These are phyloP conservation scores for Calocybe gangraenosa DNA, from an alignment of 768 basidiomycete genomes.

Conservation along the genomic window DNA sequence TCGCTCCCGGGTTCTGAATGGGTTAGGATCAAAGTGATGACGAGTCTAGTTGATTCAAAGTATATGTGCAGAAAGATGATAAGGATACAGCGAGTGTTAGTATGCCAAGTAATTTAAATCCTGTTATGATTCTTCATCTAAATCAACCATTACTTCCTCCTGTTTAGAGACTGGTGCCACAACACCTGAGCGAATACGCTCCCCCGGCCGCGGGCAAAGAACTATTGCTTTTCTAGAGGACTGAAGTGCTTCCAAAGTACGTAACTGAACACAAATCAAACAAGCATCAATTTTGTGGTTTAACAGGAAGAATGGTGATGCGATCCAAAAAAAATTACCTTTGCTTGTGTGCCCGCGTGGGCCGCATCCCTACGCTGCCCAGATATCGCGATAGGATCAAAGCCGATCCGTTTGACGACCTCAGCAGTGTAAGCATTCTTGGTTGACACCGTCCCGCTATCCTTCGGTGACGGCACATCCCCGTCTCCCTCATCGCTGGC, in stretches of 20 bases:
- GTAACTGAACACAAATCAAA: constrained; percentile 39
- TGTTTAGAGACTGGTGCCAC: constrained; percentile 21
- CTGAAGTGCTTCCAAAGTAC: constrained; percentile 50
- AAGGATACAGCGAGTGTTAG: too few relatives aligned
- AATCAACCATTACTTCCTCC: constrained; percentile 33
- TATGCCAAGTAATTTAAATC: too few relatives aligned
- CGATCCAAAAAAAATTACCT: constrained; percentile 37
- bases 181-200: constrained; percentile 61
- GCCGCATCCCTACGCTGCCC: constrained; percentile 37
- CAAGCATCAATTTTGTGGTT: constrained; percentile 5
- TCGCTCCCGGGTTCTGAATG: too few relatives aligned
- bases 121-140: constrained; percentile 39
- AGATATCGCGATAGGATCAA: constrained; percentile 65
- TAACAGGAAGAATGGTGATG: neutral
- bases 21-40: too few relatives aligned
- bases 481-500: constrained; percentile 11
- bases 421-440: constrained; percentile 60
- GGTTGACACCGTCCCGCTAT: constrained; percentile 11
- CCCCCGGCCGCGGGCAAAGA: constrained; percentile 63
- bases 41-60: too few relatives aligned
- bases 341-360: constrained; percentile 43
- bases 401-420: constrained; percentile 70
- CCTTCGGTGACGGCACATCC: neutral
- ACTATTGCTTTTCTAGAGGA: constrained; percentile 45
- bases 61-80: neutral